phyloP scores from a whole-genome alignment of 2,329 filamentous ascomycete genomes.

The Arthrobotrys conoides region DNA sequence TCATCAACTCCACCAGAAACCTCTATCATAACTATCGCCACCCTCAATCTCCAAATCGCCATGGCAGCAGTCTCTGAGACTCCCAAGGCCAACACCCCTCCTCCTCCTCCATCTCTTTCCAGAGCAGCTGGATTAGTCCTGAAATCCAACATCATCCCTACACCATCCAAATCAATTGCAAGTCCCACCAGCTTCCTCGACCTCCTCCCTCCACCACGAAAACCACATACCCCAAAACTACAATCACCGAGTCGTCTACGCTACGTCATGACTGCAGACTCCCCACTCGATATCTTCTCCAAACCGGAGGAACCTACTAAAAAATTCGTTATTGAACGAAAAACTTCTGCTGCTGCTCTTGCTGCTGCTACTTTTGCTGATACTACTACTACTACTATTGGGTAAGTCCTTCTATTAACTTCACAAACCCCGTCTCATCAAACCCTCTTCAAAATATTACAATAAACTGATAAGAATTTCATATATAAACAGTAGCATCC shows the following conservation, averaged over 20 bases:
- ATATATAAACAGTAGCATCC: neutral
- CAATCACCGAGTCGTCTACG: constrained; percentile 8
- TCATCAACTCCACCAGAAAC: neutral
- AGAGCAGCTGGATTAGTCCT: neutral
- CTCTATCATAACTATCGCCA: neutral
- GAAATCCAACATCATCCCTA: neutral
- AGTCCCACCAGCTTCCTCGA: neutral
- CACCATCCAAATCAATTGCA: neutral
- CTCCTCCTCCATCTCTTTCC: neutral
- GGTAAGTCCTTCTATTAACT: neutral
- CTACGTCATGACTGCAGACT: constrained; percentile 13
- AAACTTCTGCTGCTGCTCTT: neutral
- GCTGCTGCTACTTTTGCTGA: too few relatives aligned
- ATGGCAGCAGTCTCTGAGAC: neutral
- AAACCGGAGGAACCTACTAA: neutral
- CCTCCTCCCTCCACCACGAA: neutral
- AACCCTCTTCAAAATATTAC: neutral
- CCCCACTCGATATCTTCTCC: constrained; percentile 7
- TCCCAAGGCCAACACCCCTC: neutral
- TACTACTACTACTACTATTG: neutral
- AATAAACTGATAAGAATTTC: neutral
- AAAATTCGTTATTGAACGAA: neutral
- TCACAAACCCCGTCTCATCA: neutral
- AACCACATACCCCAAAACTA: constrained; percentile 6
- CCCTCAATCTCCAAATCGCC: neutral